Evolutionary conservation across 164 flowering plant species (phyloP), one percentile per base, ranked within the genome.

Genomic region (Malania oleifera): DNA sequence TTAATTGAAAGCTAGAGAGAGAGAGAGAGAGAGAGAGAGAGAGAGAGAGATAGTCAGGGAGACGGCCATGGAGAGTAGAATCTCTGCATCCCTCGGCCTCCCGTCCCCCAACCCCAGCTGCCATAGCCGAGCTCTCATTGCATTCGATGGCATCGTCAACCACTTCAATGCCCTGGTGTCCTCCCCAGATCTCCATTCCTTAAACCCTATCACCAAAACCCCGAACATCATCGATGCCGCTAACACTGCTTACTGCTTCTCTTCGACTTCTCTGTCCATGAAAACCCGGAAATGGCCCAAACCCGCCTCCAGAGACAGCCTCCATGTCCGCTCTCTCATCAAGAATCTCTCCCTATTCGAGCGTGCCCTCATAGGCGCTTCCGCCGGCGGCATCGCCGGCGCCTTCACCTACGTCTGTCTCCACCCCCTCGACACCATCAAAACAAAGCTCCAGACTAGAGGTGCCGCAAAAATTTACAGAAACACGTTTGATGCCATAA

Each of bases 351-450:
- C 96, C 4, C 73, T 80, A 53, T 17, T 80, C 40, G 96, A 93
- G 61, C 77, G 84, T 17, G 89, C 96, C 28, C 58, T 88, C 24
- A 74, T 90, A 43, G 99, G 99, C 1, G 86, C 97, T 1, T 77
- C 65, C 7, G 95, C 83, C 1, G 97, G 99, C 1, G 97, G 92
- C 12, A 65, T 88, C 0, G 97, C 99, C 8, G 97, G 99, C 6
- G 97, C 95, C 3, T 83, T 93, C 67, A 88, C 99, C 3, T 90
- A 90, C 56, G 85, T 83, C 18, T 88, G 92, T 57, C 80, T 93
- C 19, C 87, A 58, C 67, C 99, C 99, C 0, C 85, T 90, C 7
- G 99, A 93, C 62, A 80, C 97, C 3, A 70, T 93, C 73, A 93
- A 90, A 64, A 93, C 99, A 22, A 93, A 90, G 84, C 77, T 90